A percentile compares a stretch with the other conserved stretches of the same genome.
phyloP scores from a whole-genome alignment of 2,329 filamentous ascomycete genomes.

The Claviceps sorghi region DNA sequence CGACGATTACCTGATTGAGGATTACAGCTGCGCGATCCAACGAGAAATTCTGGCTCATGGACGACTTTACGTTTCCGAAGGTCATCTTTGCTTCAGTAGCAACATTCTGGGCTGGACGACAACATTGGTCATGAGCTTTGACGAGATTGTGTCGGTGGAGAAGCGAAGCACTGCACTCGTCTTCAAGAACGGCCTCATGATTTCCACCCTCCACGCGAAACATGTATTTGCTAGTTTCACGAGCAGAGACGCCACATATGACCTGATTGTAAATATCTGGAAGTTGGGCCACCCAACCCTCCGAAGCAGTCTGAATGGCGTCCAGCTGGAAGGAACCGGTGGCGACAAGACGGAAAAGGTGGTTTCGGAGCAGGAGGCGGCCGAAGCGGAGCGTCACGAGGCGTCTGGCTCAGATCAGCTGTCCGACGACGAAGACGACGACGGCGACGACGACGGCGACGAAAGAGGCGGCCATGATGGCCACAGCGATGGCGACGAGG shows the following conservation, averaged over 20 bases:
- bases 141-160: constrained; percentile 92
- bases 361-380: constrained; percentile 30
- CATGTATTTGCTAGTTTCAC: constrained; percentile 94
- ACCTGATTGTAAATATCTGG: constrained; percentile 96
- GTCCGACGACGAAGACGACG: constrained; percentile 45
- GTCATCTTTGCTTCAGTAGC: constrained; percentile 95
- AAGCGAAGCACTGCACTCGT: constrained; percentile 91
- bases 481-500: constrained; percentile 45
- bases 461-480: constrained; percentile 62
- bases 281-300: constrained; percentile 88
- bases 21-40: constrained; percentile 93
- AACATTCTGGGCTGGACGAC: constrained; percentile 98
- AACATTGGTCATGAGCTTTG: constrained; percentile 93
- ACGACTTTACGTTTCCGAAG: constrained; percentile 88
- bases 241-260: constrained; percentile 88
- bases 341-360: constrained; percentile 87
- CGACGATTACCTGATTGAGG: constrained; percentile 94
- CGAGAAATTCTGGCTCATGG: constrained; percentile 91
- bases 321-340: constrained; percentile 63
- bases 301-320: constrained; percentile 81
- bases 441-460: constrained; percentile 31
- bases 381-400: constrained; percentile 31
- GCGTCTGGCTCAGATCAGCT: constrained; percentile 42
- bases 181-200: constrained; percentile 95
- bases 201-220: constrained; percentile 86